phyloP scores from a whole-genome alignment of 257 asterid species.

The Przewalskia tangutica region DNA sequence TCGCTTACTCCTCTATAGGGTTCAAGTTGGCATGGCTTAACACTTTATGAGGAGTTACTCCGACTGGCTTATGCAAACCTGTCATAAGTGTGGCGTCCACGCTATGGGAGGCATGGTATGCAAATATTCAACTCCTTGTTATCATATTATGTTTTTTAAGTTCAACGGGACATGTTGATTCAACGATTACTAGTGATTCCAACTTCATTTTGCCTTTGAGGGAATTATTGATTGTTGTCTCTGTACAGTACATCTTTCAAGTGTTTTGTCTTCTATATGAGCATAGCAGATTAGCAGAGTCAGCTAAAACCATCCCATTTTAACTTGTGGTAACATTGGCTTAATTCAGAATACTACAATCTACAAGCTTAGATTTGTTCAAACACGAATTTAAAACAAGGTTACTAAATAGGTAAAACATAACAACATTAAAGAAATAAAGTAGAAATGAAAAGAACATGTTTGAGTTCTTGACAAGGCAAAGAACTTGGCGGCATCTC shows the following conservation, averaged over 20 bases:
- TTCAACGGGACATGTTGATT: too few species aligned
- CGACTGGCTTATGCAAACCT: conserved; percentile 72
- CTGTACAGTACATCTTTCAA: neutral
- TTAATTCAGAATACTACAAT: neutral
- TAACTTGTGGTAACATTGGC: neutral
- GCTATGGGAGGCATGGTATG: neutral
- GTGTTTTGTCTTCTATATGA: neutral
- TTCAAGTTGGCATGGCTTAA: conserved; percentile 82
- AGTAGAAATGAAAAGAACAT: conserved; percentile 22
- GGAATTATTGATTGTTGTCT: neutral
- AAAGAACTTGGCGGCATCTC: conserved; percentile 77
- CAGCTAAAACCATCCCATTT: neutral
- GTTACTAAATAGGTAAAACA: neutral
- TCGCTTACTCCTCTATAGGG: conserved; percentile 75
- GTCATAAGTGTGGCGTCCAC: conserved; percentile 86
- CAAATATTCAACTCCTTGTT: neutral
- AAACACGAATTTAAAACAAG: neutral
- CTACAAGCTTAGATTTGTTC: neutral
- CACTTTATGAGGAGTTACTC: conserved; percentile 93
- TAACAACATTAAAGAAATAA: neutral
- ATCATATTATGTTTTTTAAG: neutral
- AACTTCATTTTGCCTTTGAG: neutral
- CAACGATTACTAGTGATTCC: too few species aligned
- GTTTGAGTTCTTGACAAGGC: conserved; percentile 77
- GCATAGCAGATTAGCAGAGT: neutral